Conservation (phyloP, 345 rosid genomes). For the Stellera chamaejasme region DNA sequence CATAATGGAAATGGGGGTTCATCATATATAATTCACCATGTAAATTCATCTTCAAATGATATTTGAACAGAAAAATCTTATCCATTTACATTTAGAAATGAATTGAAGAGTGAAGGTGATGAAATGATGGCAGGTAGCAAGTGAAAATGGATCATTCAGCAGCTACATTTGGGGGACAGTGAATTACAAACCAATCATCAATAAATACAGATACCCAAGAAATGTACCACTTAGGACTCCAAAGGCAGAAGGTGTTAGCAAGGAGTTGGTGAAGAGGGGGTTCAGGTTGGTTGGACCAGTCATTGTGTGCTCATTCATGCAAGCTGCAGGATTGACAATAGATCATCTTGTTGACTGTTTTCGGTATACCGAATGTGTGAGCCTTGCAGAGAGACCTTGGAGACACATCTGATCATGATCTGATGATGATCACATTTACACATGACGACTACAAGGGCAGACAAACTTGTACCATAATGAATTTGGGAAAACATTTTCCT, state of each 20-base stretch:
- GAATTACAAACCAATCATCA: slow-evolving; percentile 70
- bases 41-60: too few relatives aligned
- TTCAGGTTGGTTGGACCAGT: slow-evolving; percentile 93
- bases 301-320: slow-evolving; percentile 88
- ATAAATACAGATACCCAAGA: slow-evolving; percentile 64
- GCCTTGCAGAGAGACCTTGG: slow-evolving; percentile 88
- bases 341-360: slow-evolving; percentile 89
- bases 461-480: too few relatives aligned
- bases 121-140: slow-evolving; percentile 34
- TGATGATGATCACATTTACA: too few relatives aligned
- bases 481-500: too few relatives aligned
- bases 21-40: too few relatives aligned
- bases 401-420: slow-evolving; percentile 47
- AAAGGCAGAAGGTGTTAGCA: slow-evolving; percentile 83
- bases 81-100: too few relatives aligned
- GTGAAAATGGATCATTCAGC: slow-evolving; percentile 83
- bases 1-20: too few relatives aligned
- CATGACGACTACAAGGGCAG: too few relatives aligned
- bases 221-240: slow-evolving; percentile 76
- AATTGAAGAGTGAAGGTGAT: not conserved
- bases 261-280: slow-evolving; percentile 69
- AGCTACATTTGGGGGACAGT: slow-evolving; percentile 81
- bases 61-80: too few relatives aligned
- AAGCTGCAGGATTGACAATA: slow-evolving; percentile 82
- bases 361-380: slow-evolving; percentile 66